Percentiles rank a stretch among this genome's conserved stretches.
Evolutionary conservation across 176 grass and related monocot species (phyloP).

Genomic region (Dendrocalamus sinicus): DNA sequence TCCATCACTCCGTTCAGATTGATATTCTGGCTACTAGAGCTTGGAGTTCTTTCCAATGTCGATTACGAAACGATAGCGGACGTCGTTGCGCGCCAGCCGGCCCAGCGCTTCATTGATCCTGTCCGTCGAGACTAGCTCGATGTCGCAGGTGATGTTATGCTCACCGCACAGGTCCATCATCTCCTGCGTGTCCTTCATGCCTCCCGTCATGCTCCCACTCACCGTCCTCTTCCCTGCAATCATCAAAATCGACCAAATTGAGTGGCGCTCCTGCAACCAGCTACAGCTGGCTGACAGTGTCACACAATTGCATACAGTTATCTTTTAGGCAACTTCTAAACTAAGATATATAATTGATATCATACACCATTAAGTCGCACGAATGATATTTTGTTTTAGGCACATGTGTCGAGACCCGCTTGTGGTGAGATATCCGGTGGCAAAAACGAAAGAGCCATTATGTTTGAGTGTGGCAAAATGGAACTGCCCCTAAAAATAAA

Average conservation of each 20-base stretch:
- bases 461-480: no score
- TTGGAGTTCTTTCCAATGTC: slow-evolving; percentile 47
- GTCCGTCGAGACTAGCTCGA: slow-evolving; percentile 66
- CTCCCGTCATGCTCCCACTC: slow-evolving; percentile 78
- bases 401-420: no score
- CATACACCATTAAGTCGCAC: background rate
- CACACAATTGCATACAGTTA: background rate
- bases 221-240: slow-evolving; percentile 66
- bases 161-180: slow-evolving; percentile 69
- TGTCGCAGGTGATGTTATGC: slow-evolving; percentile 70
- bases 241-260: background rate
- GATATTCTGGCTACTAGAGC: slow-evolving; percentile 19
- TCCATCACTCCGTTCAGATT: no score
- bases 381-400: no score
- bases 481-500: background rate
- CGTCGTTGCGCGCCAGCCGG: slow-evolving; percentile 73
- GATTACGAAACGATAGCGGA: slow-evolving; percentile 86
- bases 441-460: no score
- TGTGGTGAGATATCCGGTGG: no score
- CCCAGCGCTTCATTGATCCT: slow-evolving; percentile 63
- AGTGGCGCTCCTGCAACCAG: background rate
- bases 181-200: slow-evolving; percentile 88
- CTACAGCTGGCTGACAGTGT: background rate
- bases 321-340: background rate
- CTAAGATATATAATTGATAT: background rate